phyloP scores from a whole-genome alignment of 495 filamentous ascomycete genomes.

The Xylaria curta region DNA sequence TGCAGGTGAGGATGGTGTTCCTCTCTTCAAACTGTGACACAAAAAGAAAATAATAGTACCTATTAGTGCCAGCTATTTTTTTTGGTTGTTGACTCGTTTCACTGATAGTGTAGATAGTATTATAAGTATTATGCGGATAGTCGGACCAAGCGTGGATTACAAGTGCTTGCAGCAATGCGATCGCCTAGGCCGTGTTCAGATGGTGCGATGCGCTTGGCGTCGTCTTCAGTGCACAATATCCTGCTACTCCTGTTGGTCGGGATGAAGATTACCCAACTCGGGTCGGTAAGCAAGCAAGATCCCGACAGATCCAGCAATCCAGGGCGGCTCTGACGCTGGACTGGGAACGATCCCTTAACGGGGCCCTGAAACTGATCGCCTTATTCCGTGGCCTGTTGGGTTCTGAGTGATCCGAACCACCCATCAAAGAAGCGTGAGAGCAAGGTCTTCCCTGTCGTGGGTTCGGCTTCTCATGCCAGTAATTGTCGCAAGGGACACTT shows the following conservation, averaged over 20 bases:
- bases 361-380: slow-evolving; percentile 28
- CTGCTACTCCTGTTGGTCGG: slow-evolving; percentile 17
- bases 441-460: slow-evolving; percentile 20
- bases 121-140: neutral
- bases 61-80: neutral
- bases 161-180: slow-evolving; percentile 18
- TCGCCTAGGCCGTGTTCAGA: slow-evolving; percentile 14
- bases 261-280: slow-evolving; percentile 20
- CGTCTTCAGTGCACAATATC: neutral
- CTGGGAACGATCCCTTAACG: slow-evolving; percentile 7
- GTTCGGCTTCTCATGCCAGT: slow-evolving; percentile 21
- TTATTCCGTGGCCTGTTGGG: slow-evolving; percentile 17
- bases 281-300: slow-evolving; percentile 18
- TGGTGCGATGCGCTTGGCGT: slow-evolving; percentile 5
- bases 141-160: slow-evolving; percentile 1
- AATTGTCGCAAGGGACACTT: slow-evolving; percentile 23
- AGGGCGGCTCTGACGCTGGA: slow-evolving; percentile 5
- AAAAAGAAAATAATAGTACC: neutral
- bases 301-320: slow-evolving; percentile 12
- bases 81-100: neutral
- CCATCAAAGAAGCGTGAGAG: slow-evolving; percentile 3
- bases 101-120: neutral
- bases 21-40: neutral
- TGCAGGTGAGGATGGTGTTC: neutral
- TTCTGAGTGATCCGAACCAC: neutral